Evolutionary conservation across 1,139 yeast species (phyloP), one percentile per base, ranked within the genome.

Genomic region (Nakaseomyces uthaithaninus): DNA sequence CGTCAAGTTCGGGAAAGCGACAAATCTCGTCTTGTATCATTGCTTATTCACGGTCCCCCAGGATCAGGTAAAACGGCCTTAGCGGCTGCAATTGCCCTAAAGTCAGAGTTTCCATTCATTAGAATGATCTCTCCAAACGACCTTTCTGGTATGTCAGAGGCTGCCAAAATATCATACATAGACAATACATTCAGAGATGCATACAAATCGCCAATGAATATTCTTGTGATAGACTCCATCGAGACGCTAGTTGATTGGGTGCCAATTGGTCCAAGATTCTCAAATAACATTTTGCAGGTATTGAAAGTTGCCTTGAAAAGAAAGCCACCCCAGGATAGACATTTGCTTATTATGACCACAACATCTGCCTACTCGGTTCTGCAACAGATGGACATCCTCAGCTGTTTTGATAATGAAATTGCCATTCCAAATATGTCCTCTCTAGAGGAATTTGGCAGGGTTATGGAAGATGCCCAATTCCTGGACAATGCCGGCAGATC

Each of bases 61-160:
- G 95, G 95, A 7, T 80, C 94, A 3, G 99, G 99, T 52, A 93
- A 91, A 59, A 86, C 98, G 4, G 98, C 99, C 0, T 67, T 93
- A 43, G 94, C 96, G 1, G 83, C 95, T 2, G 74, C 87, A 6
- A 74, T 91, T 52, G 97, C 96, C 0, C 66, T 89, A 47, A 72
- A 75, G 39, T 87, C 97, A 0, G 79, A 77, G 43, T 91, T 91
- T 66, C 98, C 98, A 16, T 87, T 91, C 56, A 78, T 91, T 51
- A 81, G 94, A 62, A 69, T 91, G 67, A 75, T 91, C 43, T 80
- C 95, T 10, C 89, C 97, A 3, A 91, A 83, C 47, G 80, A 84
- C 41, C 76, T 89, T 72, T 86, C 86, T 41, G 97, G 97, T 41
- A 86, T 87, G 94, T 77, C 86, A 11, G 99, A 91, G 62, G 71